Conservation (phyloP, 2,329 filamentous ascomycete genomes). For the Rosellinia necatrix region DNA sequence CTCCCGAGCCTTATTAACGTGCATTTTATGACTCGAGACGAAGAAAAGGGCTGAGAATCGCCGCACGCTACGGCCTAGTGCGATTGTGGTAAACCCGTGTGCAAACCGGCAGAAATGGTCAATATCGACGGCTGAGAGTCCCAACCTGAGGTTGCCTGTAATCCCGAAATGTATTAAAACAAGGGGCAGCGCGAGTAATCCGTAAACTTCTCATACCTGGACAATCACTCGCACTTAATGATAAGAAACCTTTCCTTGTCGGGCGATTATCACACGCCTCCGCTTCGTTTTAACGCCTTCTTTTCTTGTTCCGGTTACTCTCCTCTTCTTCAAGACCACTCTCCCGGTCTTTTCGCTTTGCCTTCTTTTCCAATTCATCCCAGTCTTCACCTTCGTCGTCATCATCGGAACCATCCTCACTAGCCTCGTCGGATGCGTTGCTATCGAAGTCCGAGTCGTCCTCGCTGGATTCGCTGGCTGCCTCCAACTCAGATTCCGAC, state of each 20-base stretch:
- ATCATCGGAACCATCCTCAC: conserved; percentile 71
- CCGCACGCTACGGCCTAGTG: background rate
- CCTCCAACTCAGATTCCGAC: conserved; percentile 82
- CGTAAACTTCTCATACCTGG: background rate
- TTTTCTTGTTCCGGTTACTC: conserved; percentile 71
- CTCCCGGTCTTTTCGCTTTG: conserved; percentile 79
- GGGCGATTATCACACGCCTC: background rate
- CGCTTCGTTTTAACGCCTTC: conserved; percentile 49
- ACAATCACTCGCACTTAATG: background rate
- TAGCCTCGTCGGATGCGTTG: conserved; percentile 81
- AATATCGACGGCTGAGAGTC: too few species aligned
- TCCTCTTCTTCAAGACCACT: conserved; percentile 75
- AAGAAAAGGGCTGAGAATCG: conserved; percentile 2
- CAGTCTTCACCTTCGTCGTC: conserved; percentile 85
- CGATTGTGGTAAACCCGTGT: background rate
- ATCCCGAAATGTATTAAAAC: conserved; percentile 14
- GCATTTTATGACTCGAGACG: background rate
- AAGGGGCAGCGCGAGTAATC: background rate
- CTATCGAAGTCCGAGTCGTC: conserved; percentile 94
- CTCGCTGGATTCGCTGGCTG: conserved; percentile 74
- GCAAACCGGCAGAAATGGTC: background rate
- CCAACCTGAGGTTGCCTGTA: background rate
- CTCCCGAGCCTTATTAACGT: background rate
- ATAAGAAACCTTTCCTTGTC: background rate
- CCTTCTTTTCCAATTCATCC: conserved; percentile 94